Base-by-base conservation (phyloP, 2,329 filamentous ascomycete species). In the Cladosporium sp. region DNA sequence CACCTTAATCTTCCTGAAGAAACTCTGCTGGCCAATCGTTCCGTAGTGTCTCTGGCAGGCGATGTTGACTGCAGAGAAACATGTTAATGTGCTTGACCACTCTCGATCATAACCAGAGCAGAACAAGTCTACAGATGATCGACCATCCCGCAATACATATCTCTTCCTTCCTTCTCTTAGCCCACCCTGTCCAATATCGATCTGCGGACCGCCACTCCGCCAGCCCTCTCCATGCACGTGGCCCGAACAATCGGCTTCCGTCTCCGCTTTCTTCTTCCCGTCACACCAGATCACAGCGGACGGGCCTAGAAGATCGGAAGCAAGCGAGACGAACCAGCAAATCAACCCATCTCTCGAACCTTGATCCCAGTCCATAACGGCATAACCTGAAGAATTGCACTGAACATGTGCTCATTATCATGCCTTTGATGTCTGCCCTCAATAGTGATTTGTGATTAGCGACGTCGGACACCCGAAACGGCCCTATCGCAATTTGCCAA, bases 1-100 rank as follows among this genome's bases (percentile, higher is more conserved):
- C 60, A 63, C 47, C 61, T 64, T 57, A 64, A 64, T 64, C 61
- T 30, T n/a, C 60, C 61, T 64, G 61, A 64, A 64, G 61, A 64
- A 64, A 64, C 51, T 47, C 36, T 64, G 61, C 36, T 24, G 51
- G 34, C 61, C 61, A 64, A 57, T 64, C 61, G 51, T 28, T 41
- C 34, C n/a, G 5, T n/a, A 47, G 41, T 47, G 41, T 47, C 10
- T 2, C 36, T 18, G 5, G 36, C 36, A 18, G 18, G 36, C 14
- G 36, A 2, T 21, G 4, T n/a, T 6, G 6, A n/a, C 12, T 44
- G 7, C 38, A 44, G 18, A 44, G 18, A n/a, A 18, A n/a, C 38
- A 44, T 24, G 24, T 24, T 24, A 24, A 24, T 24, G 24, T 24
- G 24, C 24, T 24, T 24, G 24, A 24, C 24, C 24, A 24, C 18